Conservation (phyloP, 768 basidiomycete genomes). For the Paxillus ammoniavirescens region DNA sequence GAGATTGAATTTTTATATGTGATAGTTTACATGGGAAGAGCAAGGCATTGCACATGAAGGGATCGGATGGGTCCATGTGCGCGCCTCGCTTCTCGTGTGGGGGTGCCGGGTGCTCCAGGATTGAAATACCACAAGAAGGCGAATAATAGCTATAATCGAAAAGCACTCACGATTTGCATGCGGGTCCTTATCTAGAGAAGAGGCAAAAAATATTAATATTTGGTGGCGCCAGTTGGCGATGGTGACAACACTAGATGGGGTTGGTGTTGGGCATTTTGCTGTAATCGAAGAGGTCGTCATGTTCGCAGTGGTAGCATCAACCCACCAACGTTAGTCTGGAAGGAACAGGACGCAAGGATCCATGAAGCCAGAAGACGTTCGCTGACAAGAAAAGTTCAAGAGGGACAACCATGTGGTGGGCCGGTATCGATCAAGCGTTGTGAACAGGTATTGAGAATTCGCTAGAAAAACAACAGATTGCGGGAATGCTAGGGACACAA, state of each 20-base stretch:
- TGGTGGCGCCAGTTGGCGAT: no score
- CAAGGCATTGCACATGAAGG: slow-evolving; percentile 1
- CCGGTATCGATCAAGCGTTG: neutral
- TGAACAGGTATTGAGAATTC: slow-evolving; percentile 14
- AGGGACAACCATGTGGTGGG: no score
- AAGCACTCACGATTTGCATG: neutral
- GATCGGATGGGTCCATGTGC: slow-evolving; percentile 2
- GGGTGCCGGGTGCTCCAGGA: neutral
- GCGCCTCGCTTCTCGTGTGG: slow-evolving; percentile 2
- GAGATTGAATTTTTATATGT: slow-evolving; percentile 4
- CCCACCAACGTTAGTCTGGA: no score
- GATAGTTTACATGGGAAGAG: slow-evolving; percentile 5
- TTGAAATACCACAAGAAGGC: neutral
- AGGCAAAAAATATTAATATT: no score
- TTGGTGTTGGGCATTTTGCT: no score
- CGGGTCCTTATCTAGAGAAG: neutral
- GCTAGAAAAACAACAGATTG: slow-evolving; percentile 17
- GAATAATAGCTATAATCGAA: neutral
- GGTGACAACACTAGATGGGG: no score
- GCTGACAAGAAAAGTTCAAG: no score
- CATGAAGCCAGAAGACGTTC: no score
- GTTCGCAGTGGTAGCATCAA: no score
- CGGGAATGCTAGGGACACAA: slow-evolving; percentile 21
- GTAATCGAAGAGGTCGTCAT: no score
- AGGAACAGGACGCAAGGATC: no score